Base-by-base conservation (phyloP, 352 stramenopile genomes). In the Globisporangium nunn region DNA sequence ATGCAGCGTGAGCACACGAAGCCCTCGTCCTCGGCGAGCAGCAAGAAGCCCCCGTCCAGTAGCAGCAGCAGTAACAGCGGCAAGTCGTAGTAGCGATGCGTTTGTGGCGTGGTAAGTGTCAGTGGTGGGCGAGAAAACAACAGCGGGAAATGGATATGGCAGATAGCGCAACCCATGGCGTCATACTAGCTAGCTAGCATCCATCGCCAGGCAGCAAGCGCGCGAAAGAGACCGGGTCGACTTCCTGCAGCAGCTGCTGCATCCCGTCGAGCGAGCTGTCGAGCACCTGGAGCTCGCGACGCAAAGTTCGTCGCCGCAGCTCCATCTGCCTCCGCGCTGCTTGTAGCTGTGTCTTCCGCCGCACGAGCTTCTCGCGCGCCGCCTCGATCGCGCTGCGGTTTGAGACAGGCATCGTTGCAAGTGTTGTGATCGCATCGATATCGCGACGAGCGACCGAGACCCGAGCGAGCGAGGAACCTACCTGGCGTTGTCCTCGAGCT, bases 1-100 rank as follows among this genome's bases (percentile, higher is more conserved):
- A 63, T 75, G 62, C 69, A 87, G 61, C 76, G 72, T 17, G 64
- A 66, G 30, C 61, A 53, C 57, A 73, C 62, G 56, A 59, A 56
- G 41, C n/a, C 39, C 3, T 18, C 52, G 51, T 3, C 52, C 11
- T 31, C 28, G 18, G 47, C 29, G 63, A 67, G 31, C n/a, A 59
- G 66, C 39, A 51, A 56, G 37, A 58, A 64, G 39, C 56, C 49
- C 17, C 55, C 43, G 30, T 49, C 39, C 6, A 62, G 54, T 31
- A 35, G 55, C 51, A 44, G 31, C 52, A 71, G 45, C 29, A 52
- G 59, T 40, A 44, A 35, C 51, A 44, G 31, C 52, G 69, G 45
- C 29, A 52, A 56, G 39, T 39, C 35, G 35, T 39, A 33, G 18
- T 54, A 45, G 31, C 52, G 33, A 28, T 48, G 37, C 30, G 23